A percentile compares a stretch with the other conserved stretches of the same genome.
phyloP scores from a whole-genome alignment of 2,329 filamentous ascomycete genomes.

The Bertia moriformis region DNA sequence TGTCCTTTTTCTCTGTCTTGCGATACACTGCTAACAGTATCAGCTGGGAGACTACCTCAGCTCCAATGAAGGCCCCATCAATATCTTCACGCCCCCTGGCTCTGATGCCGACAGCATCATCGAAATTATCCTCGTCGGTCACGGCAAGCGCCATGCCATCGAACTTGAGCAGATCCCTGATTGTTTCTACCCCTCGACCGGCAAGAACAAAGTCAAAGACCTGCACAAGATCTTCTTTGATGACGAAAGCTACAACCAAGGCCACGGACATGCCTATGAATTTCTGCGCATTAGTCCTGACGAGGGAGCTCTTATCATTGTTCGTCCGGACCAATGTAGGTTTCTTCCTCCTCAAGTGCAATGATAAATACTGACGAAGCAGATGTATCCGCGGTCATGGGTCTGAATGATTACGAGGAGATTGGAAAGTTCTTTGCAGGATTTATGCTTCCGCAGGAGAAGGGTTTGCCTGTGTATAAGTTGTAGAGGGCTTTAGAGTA shows the following conservation, averaged over 20 bases:
- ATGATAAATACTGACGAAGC: constrained; percentile 2
- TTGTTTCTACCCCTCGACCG: constrained; percentile 38
- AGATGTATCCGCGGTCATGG: constrained; percentile 20
- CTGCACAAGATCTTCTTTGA: constrained; percentile 43
- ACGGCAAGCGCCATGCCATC: constrained; percentile 27
- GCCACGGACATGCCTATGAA: constrained; percentile 41
- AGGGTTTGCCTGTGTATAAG: too few relatives aligned
- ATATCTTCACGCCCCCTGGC: constrained; percentile 22
- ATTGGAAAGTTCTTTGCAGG: constrained; percentile 5
- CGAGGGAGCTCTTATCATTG: constrained; percentile 30
- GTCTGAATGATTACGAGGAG: constrained; percentile 17
- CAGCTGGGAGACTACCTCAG: constrained; percentile 21
- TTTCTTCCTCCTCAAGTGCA: constrained; percentile 2
- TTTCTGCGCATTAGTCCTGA: constrained; percentile 32
- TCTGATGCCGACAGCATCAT: constrained; percentile 37
- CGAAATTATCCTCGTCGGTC: constrained; percentile 37
- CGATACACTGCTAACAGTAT: not conserved
- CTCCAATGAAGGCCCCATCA: constrained; percentile 17
- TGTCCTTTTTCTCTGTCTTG: not conserved
- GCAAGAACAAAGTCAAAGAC: constrained; percentile 37
- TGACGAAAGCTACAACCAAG: constrained; percentile 35
- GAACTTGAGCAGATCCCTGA: constrained; percentile 36
- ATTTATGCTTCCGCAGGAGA: not conserved
- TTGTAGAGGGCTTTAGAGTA: too few relatives aligned
- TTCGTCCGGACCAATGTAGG: constrained; percentile 48